phyloP scores from a whole-genome alignment of 345 rosid species.

The Odontarrhena argentea region DNA sequence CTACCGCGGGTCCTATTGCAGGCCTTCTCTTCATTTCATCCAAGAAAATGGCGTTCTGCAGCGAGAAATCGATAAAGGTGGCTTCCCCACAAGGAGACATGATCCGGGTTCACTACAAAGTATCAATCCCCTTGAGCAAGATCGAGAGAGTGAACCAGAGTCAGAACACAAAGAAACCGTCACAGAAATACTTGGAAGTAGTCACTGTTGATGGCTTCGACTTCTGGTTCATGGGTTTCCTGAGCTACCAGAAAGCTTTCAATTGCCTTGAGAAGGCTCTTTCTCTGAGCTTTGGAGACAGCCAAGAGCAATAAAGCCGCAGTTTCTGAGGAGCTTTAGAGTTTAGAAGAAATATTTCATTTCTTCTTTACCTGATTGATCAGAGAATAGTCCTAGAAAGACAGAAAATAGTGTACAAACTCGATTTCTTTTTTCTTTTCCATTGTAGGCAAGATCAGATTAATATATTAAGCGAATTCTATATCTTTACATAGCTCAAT shows the following conservation, averaged over 20 bases:
- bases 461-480: not conserved
- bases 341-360: constrained; percentile 16
- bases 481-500: not conserved
- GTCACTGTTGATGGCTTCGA: constrained; percentile 45
- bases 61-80: constrained; percentile 43
- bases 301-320: constrained; percentile 25
- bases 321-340: not conserved
- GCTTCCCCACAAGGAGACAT: constrained; percentile 44
- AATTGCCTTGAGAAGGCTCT: constrained; percentile 40
- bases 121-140: constrained; percentile 37
- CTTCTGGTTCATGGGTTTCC: constrained; percentile 52
- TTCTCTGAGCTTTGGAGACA: constrained; percentile 38
- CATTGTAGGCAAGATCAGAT: constrained; percentile 18
- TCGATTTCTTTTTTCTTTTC: not conserved
- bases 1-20: constrained; percentile 55
- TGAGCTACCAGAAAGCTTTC: constrained; percentile 45
- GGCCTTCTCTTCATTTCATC: constrained; percentile 55
- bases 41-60: constrained; percentile 44
- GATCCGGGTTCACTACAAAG: constrained; percentile 51
- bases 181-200: constrained; percentile 42
- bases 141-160: constrained; percentile 40
- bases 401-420: constrained; percentile 33
- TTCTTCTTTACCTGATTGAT: constrained; percentile 26
- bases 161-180: constrained; percentile 40
- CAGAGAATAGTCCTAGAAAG: constrained; percentile 30